These are phyloP conservation scores for Globisporangium cylindrosporum DNA, from an alignment of 352 stramenopile genomes.

Conservation along the genomic window DNA sequence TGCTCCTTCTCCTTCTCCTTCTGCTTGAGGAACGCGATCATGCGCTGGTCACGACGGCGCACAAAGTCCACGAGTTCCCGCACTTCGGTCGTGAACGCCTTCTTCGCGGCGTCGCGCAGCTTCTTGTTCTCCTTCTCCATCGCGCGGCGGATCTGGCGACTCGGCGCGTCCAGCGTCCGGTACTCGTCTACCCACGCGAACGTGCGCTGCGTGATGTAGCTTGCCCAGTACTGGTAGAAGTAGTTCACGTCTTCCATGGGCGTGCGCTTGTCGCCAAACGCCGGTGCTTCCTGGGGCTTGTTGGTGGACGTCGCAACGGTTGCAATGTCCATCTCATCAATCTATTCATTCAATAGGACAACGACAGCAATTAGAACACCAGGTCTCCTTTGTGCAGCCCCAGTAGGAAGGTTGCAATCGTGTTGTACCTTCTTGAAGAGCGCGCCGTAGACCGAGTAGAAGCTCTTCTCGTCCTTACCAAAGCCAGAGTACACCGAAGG, in stretches of 20 bases:
- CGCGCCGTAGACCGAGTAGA: constrained; percentile 72
- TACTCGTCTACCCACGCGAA: constrained; percentile 85
- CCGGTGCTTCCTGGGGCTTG: constrained; percentile 27
- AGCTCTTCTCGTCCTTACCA: constrained; percentile 65
- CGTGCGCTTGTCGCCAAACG: constrained; percentile 41
- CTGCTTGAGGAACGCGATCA: constrained; percentile 62
- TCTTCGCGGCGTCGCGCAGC: constrained; percentile 71
- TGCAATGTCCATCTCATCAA: constrained; percentile 62
- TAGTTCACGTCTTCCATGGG: constrained; percentile 48
- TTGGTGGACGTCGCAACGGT: constrained; percentile 14
- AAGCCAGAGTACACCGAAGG: constrained; percentile 76
- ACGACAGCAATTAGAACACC: background rate
- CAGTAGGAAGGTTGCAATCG: background rate
- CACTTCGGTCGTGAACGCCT: constrained; percentile 75
- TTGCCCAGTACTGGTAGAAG: constrained; percentile 83
- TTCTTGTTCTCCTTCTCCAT: constrained; percentile 91
- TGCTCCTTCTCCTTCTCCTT: constrained; percentile 60
- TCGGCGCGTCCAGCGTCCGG: constrained; percentile 78
- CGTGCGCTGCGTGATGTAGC: constrained; percentile 65
- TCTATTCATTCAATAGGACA: constrained; percentile 31
- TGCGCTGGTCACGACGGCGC: constrained; percentile 69
- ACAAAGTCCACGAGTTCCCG: constrained; percentile 84
- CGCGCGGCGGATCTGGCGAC: constrained; percentile 62
- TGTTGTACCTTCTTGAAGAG: constrained; percentile 63
- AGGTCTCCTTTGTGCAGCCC: background rate